Conservation (phyloP, 768 basidiomycete species). For the Lactifluus volemus region DNA sequence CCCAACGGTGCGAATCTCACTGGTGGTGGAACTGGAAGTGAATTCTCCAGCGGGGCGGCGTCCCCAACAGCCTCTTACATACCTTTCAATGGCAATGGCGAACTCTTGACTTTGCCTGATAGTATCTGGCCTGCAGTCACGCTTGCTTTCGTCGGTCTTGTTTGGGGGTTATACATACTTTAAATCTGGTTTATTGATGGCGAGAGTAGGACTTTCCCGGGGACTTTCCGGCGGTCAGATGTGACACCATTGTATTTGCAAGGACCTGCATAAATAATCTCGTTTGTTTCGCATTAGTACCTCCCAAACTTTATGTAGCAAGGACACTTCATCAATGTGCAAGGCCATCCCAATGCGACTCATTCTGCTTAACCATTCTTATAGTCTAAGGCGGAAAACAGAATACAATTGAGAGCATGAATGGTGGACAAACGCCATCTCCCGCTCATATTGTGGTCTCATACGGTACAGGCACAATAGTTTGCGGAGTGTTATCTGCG, state of each 20-base stretch:
- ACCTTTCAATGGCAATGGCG: conserved; percentile 19
- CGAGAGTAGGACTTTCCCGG: not conserved
- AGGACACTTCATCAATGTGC: not conserved
- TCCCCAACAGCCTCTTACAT: conserved; percentile 5
- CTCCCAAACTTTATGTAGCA: not conserved
- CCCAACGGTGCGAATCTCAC: conserved; percentile 65
- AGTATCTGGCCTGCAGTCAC: conserved; percentile 5
- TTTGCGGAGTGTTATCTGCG: conserved; percentile 76
- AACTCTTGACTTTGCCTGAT: not conserved
- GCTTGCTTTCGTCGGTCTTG: conserved; percentile 4
- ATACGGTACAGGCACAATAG: conserved; percentile 87
- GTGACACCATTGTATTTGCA: not conserved
- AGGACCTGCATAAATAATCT: not conserved
- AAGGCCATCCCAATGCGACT: not conserved
- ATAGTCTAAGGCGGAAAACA: conserved; percentile 2
- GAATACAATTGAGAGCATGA: not conserved
- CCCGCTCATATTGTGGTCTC: conserved; percentile 87
- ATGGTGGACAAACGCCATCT: not conserved
- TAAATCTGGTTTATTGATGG: not conserved
- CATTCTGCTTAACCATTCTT: not conserved
- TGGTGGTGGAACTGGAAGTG: conserved; percentile 53
- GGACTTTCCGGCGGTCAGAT: not conserved
- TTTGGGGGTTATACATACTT: not conserved
- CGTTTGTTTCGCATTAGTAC: not conserved
- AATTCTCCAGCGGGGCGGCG: conserved; percentile 26